Conservation (phyloP, 257 asterid genomes). For the Solanum sejunctum region DNA sequence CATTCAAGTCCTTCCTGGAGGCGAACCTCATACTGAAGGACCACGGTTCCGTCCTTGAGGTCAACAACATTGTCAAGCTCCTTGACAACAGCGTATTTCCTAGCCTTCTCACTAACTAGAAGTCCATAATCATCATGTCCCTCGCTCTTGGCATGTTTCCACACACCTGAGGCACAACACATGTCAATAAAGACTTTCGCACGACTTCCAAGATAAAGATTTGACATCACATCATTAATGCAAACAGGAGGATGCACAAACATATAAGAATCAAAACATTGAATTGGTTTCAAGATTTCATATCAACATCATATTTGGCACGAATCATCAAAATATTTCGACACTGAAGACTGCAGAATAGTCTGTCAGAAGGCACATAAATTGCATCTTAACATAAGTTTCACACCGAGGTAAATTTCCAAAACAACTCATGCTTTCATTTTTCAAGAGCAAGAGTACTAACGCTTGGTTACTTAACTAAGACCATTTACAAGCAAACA, state of each 20-base stretch:
- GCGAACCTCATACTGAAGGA: conserved; percentile 86
- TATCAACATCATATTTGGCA: background rate
- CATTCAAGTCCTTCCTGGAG: conserved; percentile 92
- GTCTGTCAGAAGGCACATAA: background rate
- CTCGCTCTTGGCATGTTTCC: conserved; percentile 87
- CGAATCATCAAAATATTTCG: background rate
- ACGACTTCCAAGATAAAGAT: background rate
- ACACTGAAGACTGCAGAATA: background rate
- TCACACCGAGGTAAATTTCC: background rate
- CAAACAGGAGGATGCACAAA: background rate
- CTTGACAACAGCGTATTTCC: conserved; percentile 87
- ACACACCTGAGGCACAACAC: conserved; percentile 43
- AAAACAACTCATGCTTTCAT: background rate
- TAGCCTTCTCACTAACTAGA: conserved; percentile 79
- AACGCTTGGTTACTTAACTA: background rate
- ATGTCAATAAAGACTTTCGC: background rate
- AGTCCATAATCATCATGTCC: conserved; percentile 96
- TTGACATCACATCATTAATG: background rate
- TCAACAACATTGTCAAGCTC: conserved; percentile 48
- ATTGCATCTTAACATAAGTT: background rate
- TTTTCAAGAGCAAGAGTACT: background rate
- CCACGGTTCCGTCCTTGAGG: conserved; percentile 61
- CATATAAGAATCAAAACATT: background rate
- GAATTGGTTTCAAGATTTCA: background rate
- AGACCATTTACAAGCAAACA: background rate